A percentile compares a stretch with the other conserved stretches of the same genome.
Evolutionary conservation across 2,329 filamentous ascomycete species (phyloP).

Genomic region (Venturiaceae sp.): DNA sequence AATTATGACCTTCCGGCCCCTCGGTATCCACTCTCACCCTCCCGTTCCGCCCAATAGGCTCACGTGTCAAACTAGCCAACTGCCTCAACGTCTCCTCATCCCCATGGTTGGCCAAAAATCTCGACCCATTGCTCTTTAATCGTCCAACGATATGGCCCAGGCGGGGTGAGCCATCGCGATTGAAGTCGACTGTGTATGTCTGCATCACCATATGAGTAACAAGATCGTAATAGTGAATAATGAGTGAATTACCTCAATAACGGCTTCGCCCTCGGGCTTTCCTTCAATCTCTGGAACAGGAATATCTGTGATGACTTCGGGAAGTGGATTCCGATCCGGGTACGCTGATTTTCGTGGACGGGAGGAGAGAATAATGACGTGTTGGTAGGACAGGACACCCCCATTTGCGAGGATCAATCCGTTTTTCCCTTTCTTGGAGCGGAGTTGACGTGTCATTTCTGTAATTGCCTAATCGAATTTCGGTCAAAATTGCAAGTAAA

Average conservation of each 20-base stretch:
- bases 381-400: slow-evolving; percentile 55
- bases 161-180: slow-evolving; percentile 38
- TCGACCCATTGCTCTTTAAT: slow-evolving; percentile 32
- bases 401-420: slow-evolving; percentile 58
- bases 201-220: slow-evolving; percentile 16
- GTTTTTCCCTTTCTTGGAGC: slow-evolving; percentile 32
- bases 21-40: slow-evolving; percentile 23
- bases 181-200: slow-evolving; percentile 53
- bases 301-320: slow-evolving; percentile 30
- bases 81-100: slow-evolving; percentile 38
- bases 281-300: slow-evolving; percentile 30
- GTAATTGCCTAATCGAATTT: slow-evolving; percentile 15
- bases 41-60: slow-evolving; percentile 40
- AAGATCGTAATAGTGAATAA: not conserved
- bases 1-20: not conserved
- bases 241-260: slow-evolving; percentile 38
- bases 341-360: slow-evolving; percentile 33
- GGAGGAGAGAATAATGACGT: slow-evolving; percentile 49
- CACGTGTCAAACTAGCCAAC: slow-evolving; percentile 31
- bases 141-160: slow-evolving; percentile 44
- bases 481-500: not conserved
- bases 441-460: slow-evolving; percentile 35
- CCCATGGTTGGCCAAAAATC: slow-evolving; percentile 49
- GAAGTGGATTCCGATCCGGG: slow-evolving; percentile 36
- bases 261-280: slow-evolving; percentile 38